Conservation (phyloP, 805 yeast species). For the Wickerhamomyces canadensis region DNA sequence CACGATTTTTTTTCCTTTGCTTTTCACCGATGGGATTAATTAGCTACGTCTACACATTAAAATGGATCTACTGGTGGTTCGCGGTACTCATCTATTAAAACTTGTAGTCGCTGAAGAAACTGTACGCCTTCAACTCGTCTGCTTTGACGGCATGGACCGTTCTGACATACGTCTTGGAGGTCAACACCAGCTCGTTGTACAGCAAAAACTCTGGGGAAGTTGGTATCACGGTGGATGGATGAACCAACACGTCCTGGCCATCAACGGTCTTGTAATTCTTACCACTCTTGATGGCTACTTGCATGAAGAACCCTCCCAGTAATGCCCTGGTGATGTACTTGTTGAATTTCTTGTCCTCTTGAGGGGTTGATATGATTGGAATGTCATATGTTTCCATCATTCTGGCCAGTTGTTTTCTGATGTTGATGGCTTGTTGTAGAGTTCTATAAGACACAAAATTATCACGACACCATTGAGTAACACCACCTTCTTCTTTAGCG, state of each 20-base stretch:
- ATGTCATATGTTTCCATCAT: conserved; percentile 79
- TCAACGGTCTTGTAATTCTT: conserved; percentile 90
- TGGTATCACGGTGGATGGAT: conserved; percentile 89
- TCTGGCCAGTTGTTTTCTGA: conserved; percentile 75
- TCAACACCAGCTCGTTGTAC: conserved; percentile 91
- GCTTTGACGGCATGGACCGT: conserved; percentile 89
- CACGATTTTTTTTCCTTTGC: no score
- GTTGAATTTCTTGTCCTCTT: conserved; percentile 61
- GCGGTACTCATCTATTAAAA: conserved; percentile 9
- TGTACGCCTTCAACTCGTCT: conserved; percentile 48
- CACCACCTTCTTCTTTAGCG: conserved; percentile 67
- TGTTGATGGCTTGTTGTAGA: conserved; percentile 78
- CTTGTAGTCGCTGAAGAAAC: conserved; percentile 26
- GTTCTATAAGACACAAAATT: conserved; percentile 83
- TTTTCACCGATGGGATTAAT: no score
- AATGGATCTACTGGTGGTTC: not conserved
- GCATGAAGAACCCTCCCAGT: conserved; percentile 95
- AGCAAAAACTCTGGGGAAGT: conserved; percentile 89
- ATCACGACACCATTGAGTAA: conserved; percentile 86
- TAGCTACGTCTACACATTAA: no score
- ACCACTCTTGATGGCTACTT: conserved; percentile 90
- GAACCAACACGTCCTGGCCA: conserved; percentile 91
- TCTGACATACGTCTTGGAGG: conserved; percentile 89
- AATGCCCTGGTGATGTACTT: conserved; percentile 81
- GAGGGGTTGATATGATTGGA: conserved; percentile 64